Percentiles rank a stretch among this genome's conserved stretches.
Conservation (phyloP, 2,329 filamentous ascomycete genomes). For the Calonectria pteridis region DNA sequence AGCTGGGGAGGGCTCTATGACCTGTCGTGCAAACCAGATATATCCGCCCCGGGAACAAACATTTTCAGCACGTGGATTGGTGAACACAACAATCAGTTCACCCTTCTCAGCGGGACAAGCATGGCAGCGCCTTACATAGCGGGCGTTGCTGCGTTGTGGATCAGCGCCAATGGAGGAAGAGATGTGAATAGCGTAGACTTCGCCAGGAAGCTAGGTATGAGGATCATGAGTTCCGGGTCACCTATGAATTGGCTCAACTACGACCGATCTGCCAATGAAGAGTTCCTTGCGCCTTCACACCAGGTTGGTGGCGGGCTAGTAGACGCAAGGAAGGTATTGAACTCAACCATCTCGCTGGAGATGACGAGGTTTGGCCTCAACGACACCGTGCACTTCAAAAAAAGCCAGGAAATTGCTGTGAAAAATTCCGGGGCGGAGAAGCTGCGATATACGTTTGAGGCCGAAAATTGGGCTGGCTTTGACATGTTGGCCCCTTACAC, state of each 20-base stretch:
- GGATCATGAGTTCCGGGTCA: neutral
- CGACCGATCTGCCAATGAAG: neutral
- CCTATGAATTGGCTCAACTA: neutral
- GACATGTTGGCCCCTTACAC: neutral
- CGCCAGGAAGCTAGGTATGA: neutral
- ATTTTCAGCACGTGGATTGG: conserved; percentile 2
- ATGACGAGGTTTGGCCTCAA: neutral
- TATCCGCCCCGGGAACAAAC: neutral
- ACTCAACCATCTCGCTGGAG: neutral
- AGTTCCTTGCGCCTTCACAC: neutral
- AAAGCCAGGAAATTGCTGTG: neutral
- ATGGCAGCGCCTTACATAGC: neutral
- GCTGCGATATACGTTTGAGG: neutral
- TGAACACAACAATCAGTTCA: neutral
- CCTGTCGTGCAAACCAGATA: neutral
- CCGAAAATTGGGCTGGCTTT: neutral
- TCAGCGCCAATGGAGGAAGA: neutral
- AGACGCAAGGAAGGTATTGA: neutral
- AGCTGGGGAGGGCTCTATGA: conserved; percentile 3
- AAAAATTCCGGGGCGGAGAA: neutral
- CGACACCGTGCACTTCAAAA: neutral
- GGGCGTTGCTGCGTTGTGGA: neutral
- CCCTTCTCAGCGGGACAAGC: neutral
- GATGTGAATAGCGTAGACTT: neutral
- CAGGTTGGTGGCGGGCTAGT: neutral